phyloP scores from a whole-genome alignment of 2,329 filamentous ascomycete genomes.

The Botryotinia calthae region DNA sequence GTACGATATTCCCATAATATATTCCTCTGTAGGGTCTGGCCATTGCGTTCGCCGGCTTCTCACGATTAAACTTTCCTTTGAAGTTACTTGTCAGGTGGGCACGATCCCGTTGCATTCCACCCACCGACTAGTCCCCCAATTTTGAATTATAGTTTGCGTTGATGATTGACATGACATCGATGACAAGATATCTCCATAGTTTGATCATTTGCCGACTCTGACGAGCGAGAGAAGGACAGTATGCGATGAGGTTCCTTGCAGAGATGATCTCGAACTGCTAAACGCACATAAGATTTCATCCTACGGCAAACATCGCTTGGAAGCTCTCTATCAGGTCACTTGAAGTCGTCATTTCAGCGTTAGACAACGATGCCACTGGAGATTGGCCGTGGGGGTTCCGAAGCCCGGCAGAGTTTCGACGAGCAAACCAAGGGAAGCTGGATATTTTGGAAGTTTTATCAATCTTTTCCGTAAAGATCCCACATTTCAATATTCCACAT shows the following conservation, averaged over 20 bases:
- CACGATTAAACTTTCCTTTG: background rate
- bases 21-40: background rate
- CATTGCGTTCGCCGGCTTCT: background rate
- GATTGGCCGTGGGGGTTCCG: background rate
- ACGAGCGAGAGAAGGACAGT: background rate
- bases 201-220: background rate
- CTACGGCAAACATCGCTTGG: background rate
- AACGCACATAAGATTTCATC: slow-evolving; percentile 16
- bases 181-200: background rate
- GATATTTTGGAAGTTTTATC: background rate
- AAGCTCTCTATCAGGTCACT: background rate
- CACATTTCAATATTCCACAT: background rate
- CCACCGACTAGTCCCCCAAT: background rate
- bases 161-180: background rate
- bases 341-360: background rate
- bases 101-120: background rate
- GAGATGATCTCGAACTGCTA: background rate
- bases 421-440: background rate
- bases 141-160: background rate
- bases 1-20: background rate
- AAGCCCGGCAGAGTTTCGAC: background rate
- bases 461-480: background rate
- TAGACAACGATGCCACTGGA: background rate
- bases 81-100: background rate
- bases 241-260: background rate